Conservation (phyloP, 345 rosid genomes). For the Moricandia arvensis region DNA sequence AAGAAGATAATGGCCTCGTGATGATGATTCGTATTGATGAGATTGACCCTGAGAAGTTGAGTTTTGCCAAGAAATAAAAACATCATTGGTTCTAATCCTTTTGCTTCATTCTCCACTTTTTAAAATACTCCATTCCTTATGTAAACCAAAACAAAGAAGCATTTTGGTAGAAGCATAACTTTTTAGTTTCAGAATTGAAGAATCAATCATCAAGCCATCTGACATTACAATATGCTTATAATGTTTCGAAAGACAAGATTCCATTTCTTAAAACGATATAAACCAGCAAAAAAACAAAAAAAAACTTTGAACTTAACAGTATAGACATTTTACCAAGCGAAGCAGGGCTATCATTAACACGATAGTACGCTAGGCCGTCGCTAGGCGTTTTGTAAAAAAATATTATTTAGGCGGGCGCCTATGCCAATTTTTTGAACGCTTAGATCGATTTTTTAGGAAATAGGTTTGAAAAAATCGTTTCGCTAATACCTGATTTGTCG, state of each 20-base stretch:
- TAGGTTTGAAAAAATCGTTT: too few species aligned
- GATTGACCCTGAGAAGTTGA: constrained; percentile 46
- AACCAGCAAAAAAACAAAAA: constrained; percentile 5
- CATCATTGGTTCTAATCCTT: neutral
- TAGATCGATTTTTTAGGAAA: too few species aligned
- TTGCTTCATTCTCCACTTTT: neutral
- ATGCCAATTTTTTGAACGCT: too few species aligned
- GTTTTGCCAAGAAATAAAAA: constrained; percentile 44
- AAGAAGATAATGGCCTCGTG: constrained; percentile 44
- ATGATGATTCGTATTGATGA: constrained; percentile 45
- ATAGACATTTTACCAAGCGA: too few species aligned
- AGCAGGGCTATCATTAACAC: too few species aligned
- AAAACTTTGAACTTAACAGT: too few species aligned
- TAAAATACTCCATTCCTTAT: neutral
- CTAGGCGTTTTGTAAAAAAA: too few species aligned
- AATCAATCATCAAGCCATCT: constrained; percentile 34
- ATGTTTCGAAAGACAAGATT: constrained; percentile 14
- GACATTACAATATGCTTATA: constrained; percentile 29
- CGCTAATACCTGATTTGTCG: too few species aligned
- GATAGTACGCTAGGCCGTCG: too few species aligned
- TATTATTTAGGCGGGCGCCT: too few species aligned
- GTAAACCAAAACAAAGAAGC: constrained; percentile 14
- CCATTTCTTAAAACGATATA: constrained; percentile 18
- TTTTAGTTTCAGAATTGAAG: constrained; percentile 21
- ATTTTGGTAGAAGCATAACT: constrained; percentile 23